These are phyloP conservation scores for Candida tallmaniae DNA, from an alignment of 805 yeast genomes.

Conservation along the genomic window DNA sequence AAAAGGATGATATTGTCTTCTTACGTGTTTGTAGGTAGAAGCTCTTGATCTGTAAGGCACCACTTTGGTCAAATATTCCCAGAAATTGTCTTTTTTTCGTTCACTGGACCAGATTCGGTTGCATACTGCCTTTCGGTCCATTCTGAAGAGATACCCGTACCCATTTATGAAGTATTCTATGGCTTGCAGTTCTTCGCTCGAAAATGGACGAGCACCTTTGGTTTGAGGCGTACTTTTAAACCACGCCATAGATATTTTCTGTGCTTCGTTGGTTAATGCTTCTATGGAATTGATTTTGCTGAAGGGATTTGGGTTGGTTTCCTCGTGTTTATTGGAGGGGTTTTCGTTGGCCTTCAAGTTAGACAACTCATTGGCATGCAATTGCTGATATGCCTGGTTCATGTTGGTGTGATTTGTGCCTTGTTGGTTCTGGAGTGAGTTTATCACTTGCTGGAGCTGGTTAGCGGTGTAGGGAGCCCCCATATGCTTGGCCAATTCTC, in stretches of 20 bases:
- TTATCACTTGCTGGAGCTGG: conserved; percentile 27
- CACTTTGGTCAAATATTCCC: conserved; percentile 79
- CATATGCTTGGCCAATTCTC: conserved; percentile 47
- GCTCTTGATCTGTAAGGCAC: conserved; percentile 85
- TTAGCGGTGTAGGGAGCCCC: conserved; percentile 15
- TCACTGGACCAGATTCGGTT: conserved; percentile 84
- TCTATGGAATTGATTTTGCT: conserved; percentile 26
- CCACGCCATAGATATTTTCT: conserved; percentile 32
- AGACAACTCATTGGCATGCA: not conserved
- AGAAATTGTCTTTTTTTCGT: conserved; percentile 80
- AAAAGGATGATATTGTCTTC: conserved; percentile 85
- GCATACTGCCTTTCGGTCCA: conserved; percentile 68
- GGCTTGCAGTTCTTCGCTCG: conserved; percentile 62
- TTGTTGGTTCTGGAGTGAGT: conserved; percentile 18
- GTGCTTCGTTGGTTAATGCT: conserved; percentile 31
- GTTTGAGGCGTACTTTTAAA: conserved; percentile 24
- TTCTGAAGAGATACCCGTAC: conserved; percentile 58
- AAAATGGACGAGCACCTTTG: conserved; percentile 43
- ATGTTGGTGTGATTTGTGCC: not conserved
- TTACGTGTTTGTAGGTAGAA: conserved; percentile 86
- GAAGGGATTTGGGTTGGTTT: conserved; percentile 8
- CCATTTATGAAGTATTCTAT: conserved; percentile 69
- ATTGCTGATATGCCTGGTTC: not conserved
- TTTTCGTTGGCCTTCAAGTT: not conserved
- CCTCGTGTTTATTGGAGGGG: conserved; percentile 9